Evolutionary conservation across 208 protist genomes (phyloP), one percentile per base, ranked within the genome.

Genomic region (Vickermania spadyakhi): DNA sequence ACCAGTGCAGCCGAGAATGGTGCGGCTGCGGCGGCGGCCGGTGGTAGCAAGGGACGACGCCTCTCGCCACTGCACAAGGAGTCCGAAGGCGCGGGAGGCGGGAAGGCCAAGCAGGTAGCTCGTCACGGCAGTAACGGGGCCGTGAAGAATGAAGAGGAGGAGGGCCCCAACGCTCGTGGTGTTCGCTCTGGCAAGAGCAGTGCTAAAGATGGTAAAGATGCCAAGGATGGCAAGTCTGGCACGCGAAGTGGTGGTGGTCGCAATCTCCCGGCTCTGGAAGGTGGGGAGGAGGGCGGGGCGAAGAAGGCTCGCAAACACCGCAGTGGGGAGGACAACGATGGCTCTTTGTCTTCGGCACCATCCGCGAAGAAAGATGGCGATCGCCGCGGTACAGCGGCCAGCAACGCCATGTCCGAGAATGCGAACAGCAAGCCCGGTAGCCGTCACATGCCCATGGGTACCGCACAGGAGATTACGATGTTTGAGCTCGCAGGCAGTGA

Each of bases 401-500:
- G 51, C 51, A 27, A 22, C 25, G 13, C 5, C 21, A 21, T 18
- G 13, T 7, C 51, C 5, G 51, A 18, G 51, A 18, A 55, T 7
- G 21, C 13, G 7, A 18, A 23, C 26, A 7, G 13, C 13, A 55
- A 23, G n/a, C 5, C 5, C n/a, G 5, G 11, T 28, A 23, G 51
- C 21, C 51, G 51, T 5, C 51, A 27, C 13, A 22, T 27, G 21
- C 11, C 11, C 7, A 18, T 55, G 21, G 51, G 51, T 23, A 55
- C 51, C 11, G 51, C 25, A 27, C 13, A 55, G 51, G 51, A 55
- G 51, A 7, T 55, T 7, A 55, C 51, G 5, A 11, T 55, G n/a
- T 55, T 55, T 55, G 29, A 59, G 55, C 58, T 59, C 13, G 23
- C 61, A 18, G 75, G 70, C 22, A 56, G 65, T 2, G 73, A 81